Conservation (phyloP, 495 filamentous ascomycete genomes). For the Hypoxylon fuscum region DNA sequence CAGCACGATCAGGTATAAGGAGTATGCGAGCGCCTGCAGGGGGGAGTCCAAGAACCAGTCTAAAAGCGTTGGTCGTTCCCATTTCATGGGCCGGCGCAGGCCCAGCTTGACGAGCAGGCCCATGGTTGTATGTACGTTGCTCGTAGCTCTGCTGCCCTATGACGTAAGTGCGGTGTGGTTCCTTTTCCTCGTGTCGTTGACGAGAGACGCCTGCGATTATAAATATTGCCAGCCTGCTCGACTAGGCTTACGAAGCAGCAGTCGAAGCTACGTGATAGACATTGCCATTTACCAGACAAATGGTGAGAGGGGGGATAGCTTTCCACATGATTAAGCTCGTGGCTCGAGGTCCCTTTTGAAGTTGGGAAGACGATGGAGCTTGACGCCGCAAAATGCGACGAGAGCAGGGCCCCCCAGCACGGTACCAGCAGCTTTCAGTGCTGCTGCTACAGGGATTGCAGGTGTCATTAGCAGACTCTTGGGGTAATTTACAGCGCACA, state of each 20-base stretch:
- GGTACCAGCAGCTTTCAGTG: not conserved
- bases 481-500: conserved; percentile 23
- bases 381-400: conserved; percentile 34
- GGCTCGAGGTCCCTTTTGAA: conserved; percentile 15
- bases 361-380: conserved; percentile 6
- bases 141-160: conserved; percentile 15
- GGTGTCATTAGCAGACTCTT: conserved; percentile 11
- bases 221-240: not conserved
- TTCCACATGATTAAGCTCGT: conserved; percentile 21
- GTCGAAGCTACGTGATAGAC: not conserved
- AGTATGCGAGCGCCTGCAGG: conserved; percentile 54
- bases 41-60: conserved; percentile 62
- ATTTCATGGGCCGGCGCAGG: conserved; percentile 51
- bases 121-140: conserved; percentile 29
- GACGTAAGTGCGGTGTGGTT: conserved; percentile 14
- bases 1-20: conserved; percentile 69
- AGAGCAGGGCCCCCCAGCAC: conserved; percentile 13
- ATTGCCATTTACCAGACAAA: not conserved
- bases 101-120: conserved; percentile 45
- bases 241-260: not conserved
- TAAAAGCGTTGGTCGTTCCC: conserved; percentile 61
- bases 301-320: not conserved
- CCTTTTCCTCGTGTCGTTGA: not conserved
- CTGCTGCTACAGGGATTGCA: conserved; percentile 4
- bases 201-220: not conserved